A percentile compares a stretch with the other conserved stretches of the same genome.
Evolutionary conservation across 2,329 filamentous ascomycete species (phyloP).

Genomic region (Colletotrichum trifolii): DNA sequence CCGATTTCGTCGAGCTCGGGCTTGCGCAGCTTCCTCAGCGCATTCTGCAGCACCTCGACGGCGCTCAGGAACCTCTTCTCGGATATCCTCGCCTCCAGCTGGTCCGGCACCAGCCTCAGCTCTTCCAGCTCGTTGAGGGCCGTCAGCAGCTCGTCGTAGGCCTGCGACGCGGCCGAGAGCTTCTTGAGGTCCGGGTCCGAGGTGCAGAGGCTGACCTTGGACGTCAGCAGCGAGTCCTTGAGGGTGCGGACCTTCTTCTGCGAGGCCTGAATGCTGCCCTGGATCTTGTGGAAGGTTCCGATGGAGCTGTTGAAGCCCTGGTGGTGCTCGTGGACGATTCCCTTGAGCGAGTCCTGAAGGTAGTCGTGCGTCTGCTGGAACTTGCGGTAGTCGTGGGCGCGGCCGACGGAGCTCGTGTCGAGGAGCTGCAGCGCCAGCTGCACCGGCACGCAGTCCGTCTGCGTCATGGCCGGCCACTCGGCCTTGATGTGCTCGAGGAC

Average conservation of each 20-base stretch:
- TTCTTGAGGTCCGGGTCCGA: constrained; percentile 93
- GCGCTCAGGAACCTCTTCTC: constrained; percentile 95
- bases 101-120: constrained; percentile 87
- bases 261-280: constrained; percentile 88
- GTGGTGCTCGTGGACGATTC: constrained; percentile 97
- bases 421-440: constrained; percentile 95
- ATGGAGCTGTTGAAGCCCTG: constrained; percentile 99
- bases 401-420: constrained; percentile 91
- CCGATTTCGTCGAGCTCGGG: constrained; percentile 93
- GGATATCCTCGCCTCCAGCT: constrained; percentile 92
- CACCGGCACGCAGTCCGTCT: constrained; percentile 89
- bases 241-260: constrained; percentile 86
- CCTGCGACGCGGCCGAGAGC: constrained; percentile 86
- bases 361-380: constrained; percentile 88
- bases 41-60: constrained; percentile 91
- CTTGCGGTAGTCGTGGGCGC: constrained; percentile 86
- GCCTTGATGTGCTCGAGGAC: constrained; percentile 85
- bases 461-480: constrained; percentile 93
- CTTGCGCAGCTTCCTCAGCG: constrained; percentile 82
- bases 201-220: constrained; percentile 83
- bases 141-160: constrained; percentile 90
- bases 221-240: constrained; percentile 83
- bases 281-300: constrained; percentile 98
- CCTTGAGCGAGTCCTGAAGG: constrained; percentile 91
- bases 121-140: constrained; percentile 87